A percentile compares a stretch with the other conserved stretches of the same genome.
Conservation (phyloP, 805 yeast species). For the Candida adriatica region DNA sequence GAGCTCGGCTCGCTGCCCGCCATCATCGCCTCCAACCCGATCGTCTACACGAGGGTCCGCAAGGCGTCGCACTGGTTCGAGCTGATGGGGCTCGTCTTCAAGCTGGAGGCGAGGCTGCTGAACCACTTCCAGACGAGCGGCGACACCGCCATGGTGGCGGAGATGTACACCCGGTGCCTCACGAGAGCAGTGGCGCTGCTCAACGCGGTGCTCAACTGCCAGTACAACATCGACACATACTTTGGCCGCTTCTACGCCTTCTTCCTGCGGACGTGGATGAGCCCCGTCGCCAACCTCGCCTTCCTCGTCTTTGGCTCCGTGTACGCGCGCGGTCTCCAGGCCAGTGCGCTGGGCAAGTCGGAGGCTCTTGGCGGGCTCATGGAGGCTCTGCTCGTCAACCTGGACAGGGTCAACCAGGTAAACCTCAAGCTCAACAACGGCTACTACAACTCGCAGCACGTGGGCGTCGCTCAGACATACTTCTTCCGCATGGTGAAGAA, state of each 20-base stretch:
- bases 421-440: constrained; percentile 3
- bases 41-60: constrained; percentile 13
- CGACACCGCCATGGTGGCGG: constrained; percentile 26
- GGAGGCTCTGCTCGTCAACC: background rate
- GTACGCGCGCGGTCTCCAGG: constrained; percentile 2
- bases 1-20: constrained; percentile 1
- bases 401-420: constrained; percentile 3
- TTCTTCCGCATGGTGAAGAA: constrained; percentile 11
- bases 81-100: constrained; percentile 24
- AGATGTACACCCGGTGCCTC: constrained; percentile 21
- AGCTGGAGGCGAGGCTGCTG: constrained; percentile 31
- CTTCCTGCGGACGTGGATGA: constrained; percentile 3
- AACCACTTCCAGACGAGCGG: constrained; percentile 31
- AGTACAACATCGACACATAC: constrained; percentile 26
- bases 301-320: background rate
- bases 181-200: constrained; percentile 21
- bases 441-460: constrained; percentile 14
- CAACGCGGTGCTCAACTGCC: constrained; percentile 27
- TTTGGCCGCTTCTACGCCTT: constrained; percentile 20
- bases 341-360: background rate
- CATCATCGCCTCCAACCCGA: background rate
- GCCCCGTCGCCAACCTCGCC: background rate
- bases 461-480: constrained; percentile 11
- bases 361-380: constrained; percentile 4
- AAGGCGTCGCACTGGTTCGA: constrained; percentile 20